These are phyloP conservation scores for Botrytis galanthina DNA, from an alignment of 2,329 filamentous ascomycete species.

Conservation along the genomic window DNA sequence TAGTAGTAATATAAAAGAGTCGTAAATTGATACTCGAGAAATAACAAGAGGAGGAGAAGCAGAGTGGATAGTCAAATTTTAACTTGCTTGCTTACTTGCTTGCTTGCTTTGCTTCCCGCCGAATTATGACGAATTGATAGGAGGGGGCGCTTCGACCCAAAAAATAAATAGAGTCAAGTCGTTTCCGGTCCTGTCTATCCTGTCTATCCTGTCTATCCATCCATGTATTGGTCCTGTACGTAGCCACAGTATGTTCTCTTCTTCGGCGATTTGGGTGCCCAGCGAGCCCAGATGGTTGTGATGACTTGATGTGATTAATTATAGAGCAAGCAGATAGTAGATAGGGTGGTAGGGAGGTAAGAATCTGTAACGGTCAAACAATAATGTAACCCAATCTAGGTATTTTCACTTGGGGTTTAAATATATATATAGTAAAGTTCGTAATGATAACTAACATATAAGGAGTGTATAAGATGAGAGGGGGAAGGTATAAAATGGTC, in stretches of 20 bases:
- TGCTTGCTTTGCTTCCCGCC: background rate
- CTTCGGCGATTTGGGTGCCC: background rate
- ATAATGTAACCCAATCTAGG: background rate
- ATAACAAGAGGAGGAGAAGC: background rate
- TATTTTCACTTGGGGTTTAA: background rate
- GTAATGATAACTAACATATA: background rate
- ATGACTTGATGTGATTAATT: background rate
- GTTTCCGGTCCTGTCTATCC: background rate
- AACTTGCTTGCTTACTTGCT: background rate
- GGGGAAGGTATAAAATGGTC: background rate
- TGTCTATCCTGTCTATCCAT: too few relatives aligned
- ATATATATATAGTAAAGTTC: background rate
- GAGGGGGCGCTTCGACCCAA: slow-evolving; percentile 2
- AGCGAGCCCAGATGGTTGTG: background rate
- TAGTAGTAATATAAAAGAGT: background rate
- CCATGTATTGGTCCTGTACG: background rate
- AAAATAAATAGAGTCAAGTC: background rate
- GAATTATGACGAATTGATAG: slow-evolving; percentile 4
- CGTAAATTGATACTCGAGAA: background rate
- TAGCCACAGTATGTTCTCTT: background rate
- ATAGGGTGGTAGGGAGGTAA: background rate
- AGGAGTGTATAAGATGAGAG: background rate
- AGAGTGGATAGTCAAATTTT: background rate
- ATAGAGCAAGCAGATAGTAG: background rate
- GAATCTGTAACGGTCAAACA: background rate